These are phyloP conservation scores for Pythium phragmiticola DNA, from an alignment of 352 stramenopile species.

Conservation along the genomic window DNA sequence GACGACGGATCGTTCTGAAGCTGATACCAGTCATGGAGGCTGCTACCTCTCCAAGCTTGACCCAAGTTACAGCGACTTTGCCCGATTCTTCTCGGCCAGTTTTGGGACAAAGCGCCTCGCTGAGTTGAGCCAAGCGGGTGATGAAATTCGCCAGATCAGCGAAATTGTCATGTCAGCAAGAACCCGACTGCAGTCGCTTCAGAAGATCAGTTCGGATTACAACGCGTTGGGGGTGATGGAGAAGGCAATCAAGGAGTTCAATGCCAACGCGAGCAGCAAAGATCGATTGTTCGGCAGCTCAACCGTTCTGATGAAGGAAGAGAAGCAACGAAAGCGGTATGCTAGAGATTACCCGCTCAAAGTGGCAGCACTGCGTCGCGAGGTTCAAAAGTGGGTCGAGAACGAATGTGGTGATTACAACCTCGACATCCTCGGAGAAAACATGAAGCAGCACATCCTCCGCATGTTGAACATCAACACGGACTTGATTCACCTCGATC, in stretches of 20 bases:
- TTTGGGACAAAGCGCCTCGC: slow-evolving; percentile 44
- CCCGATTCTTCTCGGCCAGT: slow-evolving; percentile 27
- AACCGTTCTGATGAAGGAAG: slow-evolving; percentile 68
- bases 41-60: slow-evolving; percentile 66
- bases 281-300: slow-evolving; percentile 76
- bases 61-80: slow-evolving; percentile 34
- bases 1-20: not conserved
- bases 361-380: slow-evolving; percentile 47
- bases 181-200: slow-evolving; percentile 61
- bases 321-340: slow-evolving; percentile 70
- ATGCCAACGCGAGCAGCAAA: slow-evolving; percentile 67
- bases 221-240: slow-evolving; percentile 70
- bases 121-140: slow-evolving; percentile 40
- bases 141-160: slow-evolving; percentile 47
- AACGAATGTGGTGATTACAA: slow-evolving; percentile 78
- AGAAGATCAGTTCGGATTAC: slow-evolving; percentile 80
- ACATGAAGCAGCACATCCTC: slow-evolving; percentile 68
- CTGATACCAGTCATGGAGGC: not conserved
- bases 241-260: slow-evolving; percentile 74
- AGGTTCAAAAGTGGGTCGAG: slow-evolving; percentile 71
- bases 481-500: slow-evolving; percentile 79
- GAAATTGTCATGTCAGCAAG: slow-evolving; percentile 48
- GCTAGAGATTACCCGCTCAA: slow-evolving; percentile 69
- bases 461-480: slow-evolving; percentile 87
- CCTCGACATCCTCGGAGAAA: slow-evolving; percentile 62